Base-by-base conservation (phyloP, 2,329 filamentous ascomycete species). In the Pleomassaria siparia region DNA sequence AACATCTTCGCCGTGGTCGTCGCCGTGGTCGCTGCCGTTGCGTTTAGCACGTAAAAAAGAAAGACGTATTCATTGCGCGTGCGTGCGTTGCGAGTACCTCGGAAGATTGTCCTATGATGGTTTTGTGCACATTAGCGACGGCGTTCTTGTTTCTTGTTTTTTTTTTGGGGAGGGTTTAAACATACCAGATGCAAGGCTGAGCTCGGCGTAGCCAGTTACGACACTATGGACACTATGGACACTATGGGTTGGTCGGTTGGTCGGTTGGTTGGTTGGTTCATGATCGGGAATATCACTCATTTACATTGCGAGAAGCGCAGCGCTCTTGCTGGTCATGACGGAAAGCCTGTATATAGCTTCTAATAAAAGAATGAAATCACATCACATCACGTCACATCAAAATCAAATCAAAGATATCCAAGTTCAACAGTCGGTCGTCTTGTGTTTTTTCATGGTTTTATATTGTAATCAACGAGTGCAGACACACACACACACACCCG, bases 1-100 rank as follows among this genome's bases (percentile, higher is more conserved):
- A 66, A 54, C 36, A 1, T 67, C 12, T 8, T 63, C 8, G 67
- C 65, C 4, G 64, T 67, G 2, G 54, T 69, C 3, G 47, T 68
- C 12, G 65, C 63, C 2, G 59, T 69, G 3, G 51, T 63, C 1
- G 63, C 59, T 28, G 60, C 63, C 16, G 55, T 70, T 42, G 51
- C 49, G 1, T 62, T 70, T 46, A 58, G 61, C 10, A 26, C 53
- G 49, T 65, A 44, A 56, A 36, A 3, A 39, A 2, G 20, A 20
- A 13, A 29, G 16, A 13, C 40, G 30, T 18, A 15, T 15, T 26
- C 25, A 37, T 37, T 10, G 35, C 20, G 32, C 16, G 15, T n/a
- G 33, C 16, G n/a, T n/a, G n/a, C n/a, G n/a, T n/a, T n/a, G n/a
- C n/a, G n/a, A n/a, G n/a, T n/a, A n/a, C 15, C 16, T 26, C 16